A percentile compares a stretch with the other conserved stretches of the same genome.
Conservation (phyloP, 1,139 yeast genomes). For the Eremothecium cymbalariae region DNA sequence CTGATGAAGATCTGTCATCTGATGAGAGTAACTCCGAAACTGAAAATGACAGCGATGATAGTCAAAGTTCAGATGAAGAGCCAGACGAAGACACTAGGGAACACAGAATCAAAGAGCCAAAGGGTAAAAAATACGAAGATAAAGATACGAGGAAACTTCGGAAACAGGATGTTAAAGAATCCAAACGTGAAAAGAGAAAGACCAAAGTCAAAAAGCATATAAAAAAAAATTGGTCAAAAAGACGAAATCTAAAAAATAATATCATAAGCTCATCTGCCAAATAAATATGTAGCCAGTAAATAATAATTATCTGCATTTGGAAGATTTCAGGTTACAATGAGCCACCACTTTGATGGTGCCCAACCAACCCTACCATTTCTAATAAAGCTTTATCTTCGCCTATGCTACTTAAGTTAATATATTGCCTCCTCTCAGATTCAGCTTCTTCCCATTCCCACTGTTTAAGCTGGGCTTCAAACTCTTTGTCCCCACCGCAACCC, state of each 20-base stretch:
- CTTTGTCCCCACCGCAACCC: slow-evolving; percentile 80
- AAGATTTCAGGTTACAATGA: slow-evolving; percentile 33
- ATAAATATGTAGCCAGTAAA: background rate
- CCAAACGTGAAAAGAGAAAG: slow-evolving; percentile 79
- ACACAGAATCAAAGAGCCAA: slow-evolving; percentile 37
- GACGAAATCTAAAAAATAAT: slow-evolving; percentile 32
- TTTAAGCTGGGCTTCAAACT: slow-evolving; percentile 63
- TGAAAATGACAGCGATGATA: slow-evolving; percentile 31
- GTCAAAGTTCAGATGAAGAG: slow-evolving; percentile 17
- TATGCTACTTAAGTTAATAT: slow-evolving; percentile 53
- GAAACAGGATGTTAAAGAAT: slow-evolving; percentile 75
- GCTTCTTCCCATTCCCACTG: slow-evolving; percentile 89
- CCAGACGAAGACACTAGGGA: slow-evolving; percentile 34
- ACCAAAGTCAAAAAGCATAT: slow-evolving; percentile 87
- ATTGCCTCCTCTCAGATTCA: slow-evolving; percentile 72
- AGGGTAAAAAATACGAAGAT: slow-evolving; percentile 75
- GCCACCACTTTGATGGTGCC: slow-evolving; percentile 61
- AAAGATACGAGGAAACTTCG: slow-evolving; percentile 78
- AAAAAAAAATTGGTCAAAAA: slow-evolving; percentile 67
- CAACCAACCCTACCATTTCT: slow-evolving; percentile 87
- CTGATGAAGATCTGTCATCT: slow-evolving; percentile 16
- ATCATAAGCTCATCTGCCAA: background rate
- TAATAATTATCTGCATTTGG: background rate
- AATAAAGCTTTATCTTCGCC: slow-evolving; percentile 80
- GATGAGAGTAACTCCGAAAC: slow-evolving; percentile 26